Conservation (phyloP, 2,329 filamentous ascomycete species). For the Coniochaeta pulveracea region DNA sequence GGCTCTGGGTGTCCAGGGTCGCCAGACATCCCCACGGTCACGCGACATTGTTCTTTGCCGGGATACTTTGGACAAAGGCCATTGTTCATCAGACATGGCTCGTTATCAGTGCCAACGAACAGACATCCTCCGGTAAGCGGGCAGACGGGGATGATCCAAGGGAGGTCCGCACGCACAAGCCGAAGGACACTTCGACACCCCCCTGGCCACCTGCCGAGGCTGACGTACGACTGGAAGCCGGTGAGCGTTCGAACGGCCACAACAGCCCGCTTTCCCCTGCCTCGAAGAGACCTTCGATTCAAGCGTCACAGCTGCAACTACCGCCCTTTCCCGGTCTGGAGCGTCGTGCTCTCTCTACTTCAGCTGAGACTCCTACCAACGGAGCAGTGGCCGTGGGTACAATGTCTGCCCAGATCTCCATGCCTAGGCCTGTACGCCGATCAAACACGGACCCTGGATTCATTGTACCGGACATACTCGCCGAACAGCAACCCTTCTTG, state of each 20-base stretch:
- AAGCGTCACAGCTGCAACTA: slow-evolving; percentile 7
- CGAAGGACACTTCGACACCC: too few relatives aligned
- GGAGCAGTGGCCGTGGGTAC: background rate
- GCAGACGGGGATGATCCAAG: slow-evolving; percentile 12
- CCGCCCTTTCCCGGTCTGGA: slow-evolving; percentile 8
- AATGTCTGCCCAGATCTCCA: slow-evolving; percentile 4
- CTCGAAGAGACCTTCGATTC: too few relatives aligned
- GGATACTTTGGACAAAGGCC: slow-evolving; percentile 20
- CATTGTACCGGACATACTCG: slow-evolving; percentile 18
- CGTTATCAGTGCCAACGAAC: slow-evolving; percentile 22
- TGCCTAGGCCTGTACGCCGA: slow-evolving; percentile 5
- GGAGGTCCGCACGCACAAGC: too few relatives aligned
- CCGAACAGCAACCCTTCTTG: slow-evolving; percentile 14
- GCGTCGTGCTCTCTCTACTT: slow-evolving; percentile 1
- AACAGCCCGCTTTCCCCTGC: too few relatives aligned
- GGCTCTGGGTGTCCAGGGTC: slow-evolving; percentile 16
- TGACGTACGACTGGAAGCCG: too few relatives aligned
- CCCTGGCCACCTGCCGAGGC: too few relatives aligned
- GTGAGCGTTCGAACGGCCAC: too few relatives aligned
- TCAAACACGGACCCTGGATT: slow-evolving; percentile 16
- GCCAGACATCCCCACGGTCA: slow-evolving; percentile 4
- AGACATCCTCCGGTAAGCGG: slow-evolving; percentile 10
- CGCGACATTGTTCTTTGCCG: slow-evolving; percentile 16
- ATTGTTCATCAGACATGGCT: slow-evolving; percentile 19
- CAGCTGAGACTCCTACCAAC: slow-evolving; percentile 5